Evolutionary conservation across 2,329 filamentous ascomycete species (phyloP).

Genomic region (Pyricularia sp.): DNA sequence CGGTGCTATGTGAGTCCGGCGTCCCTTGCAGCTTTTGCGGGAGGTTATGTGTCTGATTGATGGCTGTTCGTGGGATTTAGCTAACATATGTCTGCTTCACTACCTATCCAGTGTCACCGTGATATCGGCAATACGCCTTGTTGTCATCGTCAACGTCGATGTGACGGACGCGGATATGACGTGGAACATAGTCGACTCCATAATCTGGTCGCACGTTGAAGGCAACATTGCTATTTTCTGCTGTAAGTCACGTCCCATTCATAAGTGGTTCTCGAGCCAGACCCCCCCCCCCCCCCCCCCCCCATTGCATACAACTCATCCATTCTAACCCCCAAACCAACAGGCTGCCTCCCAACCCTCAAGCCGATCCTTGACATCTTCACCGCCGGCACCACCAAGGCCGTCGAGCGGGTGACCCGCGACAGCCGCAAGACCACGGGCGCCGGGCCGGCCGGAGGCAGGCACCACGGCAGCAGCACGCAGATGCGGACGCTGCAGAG

Average conservation of each 20-base stretch:
- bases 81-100: neutral
- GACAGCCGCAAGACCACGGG: neutral
- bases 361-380: neutral
- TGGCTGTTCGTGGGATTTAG: neutral
- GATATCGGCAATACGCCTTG: neutral
- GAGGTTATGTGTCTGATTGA: too few relatives aligned
- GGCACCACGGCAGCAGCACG: neutral
- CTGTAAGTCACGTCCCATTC: neutral
- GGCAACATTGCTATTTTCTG: neutral
- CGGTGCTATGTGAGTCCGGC: neutral
- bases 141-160: neutral
- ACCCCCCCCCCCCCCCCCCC: too few relatives aligned
- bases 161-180: neutral
- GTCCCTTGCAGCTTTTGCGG: neutral
- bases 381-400: neutral
- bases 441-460: neutral
- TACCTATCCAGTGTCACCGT: neutral
- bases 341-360: constrained; percentile 1
- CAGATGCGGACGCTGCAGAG: neutral
- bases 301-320: too few relatives aligned
- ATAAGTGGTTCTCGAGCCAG: neutral
- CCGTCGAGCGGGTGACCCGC: neutral
- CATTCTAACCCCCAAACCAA: neutral
- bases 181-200: neutral
- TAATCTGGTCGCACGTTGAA: neutral